Evolutionary conservation across 1,139 yeast species (phyloP).

Genomic region (Scheffersomyces insectosa): DNA sequence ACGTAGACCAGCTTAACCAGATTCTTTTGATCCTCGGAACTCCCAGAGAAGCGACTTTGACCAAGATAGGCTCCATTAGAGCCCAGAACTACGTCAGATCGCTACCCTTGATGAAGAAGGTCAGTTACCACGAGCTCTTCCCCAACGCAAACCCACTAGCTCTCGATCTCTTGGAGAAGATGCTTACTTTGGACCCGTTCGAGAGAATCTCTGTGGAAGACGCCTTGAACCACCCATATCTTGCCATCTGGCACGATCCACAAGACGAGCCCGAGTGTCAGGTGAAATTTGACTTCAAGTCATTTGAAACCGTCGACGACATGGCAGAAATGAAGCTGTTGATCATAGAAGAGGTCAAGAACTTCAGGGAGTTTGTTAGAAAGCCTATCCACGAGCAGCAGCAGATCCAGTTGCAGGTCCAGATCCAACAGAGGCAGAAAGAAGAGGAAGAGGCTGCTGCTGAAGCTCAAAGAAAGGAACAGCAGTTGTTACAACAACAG

Average conservation of each 20-base stretch:
- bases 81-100: conserved; percentile 93
- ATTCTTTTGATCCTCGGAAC: conserved; percentile 86
- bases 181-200: conserved; percentile 87
- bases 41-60: conserved; percentile 80
- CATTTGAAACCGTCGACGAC: conserved; percentile 86
- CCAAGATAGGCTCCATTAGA: conserved; percentile 81
- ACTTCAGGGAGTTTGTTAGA: conserved; percentile 79
- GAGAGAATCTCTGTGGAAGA: conserved; percentile 86
- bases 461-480: conserved; percentile 12
- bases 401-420: conserved; percentile 42
- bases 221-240: conserved; percentile 86
- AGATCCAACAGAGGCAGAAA: conserved; percentile 33
- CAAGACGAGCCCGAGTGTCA: conserved; percentile 89
- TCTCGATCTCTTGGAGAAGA: conserved; percentile 73
- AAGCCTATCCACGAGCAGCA: conserved; percentile 72
- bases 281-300: conserved; percentile 75
- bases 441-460: conserved; percentile 20
- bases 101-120: conserved; percentile 78
- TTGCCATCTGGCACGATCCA: conserved; percentile 95
- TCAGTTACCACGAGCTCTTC: conserved; percentile 70
- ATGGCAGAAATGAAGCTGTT: conserved; percentile 71
- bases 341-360: conserved; percentile 78
- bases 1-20: conserved; percentile 92
- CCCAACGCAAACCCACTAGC: conserved; percentile 90
- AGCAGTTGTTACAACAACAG: conserved; percentile 13